Evolutionary conservation across 352 stramenopile genomes (phyloP).

Genomic region (Globisporangium splendens): DNA sequence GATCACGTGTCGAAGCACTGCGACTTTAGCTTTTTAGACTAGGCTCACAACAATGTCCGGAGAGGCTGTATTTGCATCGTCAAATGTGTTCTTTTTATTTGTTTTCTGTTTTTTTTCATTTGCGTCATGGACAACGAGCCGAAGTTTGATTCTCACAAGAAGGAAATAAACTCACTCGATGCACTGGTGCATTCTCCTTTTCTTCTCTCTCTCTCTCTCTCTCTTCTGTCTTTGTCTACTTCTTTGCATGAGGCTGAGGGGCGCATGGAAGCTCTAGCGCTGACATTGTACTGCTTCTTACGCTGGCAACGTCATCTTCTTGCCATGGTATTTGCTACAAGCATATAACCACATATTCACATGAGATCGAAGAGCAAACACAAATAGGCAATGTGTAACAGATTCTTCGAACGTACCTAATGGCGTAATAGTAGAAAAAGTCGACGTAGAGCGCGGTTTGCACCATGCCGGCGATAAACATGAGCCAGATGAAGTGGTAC

Average conservation of each 20-base stretch:
- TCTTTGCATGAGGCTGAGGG: neutral
- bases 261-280: neutral
- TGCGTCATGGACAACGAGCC: neutral
- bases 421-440: conserved; percentile 99
- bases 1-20: conserved; percentile 81
- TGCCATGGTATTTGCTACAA: conserved; percentile 85
- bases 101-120: neutral
- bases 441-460: conserved; percentile 99
- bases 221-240: neutral
- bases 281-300: conserved; percentile 25
- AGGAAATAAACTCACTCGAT: too few species aligned
- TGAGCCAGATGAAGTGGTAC: conserved; percentile 98
- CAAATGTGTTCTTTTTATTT: neutral
- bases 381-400: neutral
- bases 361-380: conserved; percentile 9
- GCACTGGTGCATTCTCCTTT: neutral
- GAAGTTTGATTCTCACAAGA: too few species aligned
- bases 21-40: conserved; percentile 73
- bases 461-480: conserved; percentile 98
- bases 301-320: conserved; percentile 88
- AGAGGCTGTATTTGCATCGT: too few species aligned
- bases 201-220: neutral
- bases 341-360: neutral
- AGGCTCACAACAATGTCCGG: neutral
- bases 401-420: conserved; percentile 45